Evolutionary conservation across 257 asterid species (phyloP), one percentile per base, ranked within the genome.

Genomic region (Petunia axillaris): DNA sequence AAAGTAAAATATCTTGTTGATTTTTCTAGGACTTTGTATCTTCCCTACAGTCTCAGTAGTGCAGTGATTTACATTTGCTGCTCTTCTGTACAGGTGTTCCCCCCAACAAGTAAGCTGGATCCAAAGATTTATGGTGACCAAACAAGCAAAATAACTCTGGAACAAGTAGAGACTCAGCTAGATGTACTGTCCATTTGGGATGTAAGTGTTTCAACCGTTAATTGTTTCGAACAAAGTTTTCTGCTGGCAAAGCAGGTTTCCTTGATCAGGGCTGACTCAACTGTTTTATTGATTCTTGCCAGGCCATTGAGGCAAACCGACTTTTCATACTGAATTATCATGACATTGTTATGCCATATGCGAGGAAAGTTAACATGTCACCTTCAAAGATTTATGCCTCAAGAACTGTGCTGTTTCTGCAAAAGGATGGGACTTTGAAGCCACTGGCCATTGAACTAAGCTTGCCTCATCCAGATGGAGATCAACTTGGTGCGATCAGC

Each of bases 401-500:
- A 38, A 52, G 84, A 67, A 81, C 85, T 13, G 15, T 77, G 14
- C 85, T 82, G 52, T 66, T 82, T 10, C 50, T 82, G 16, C 78
- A 82, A 50, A 55, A 77, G 3, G 81, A 82, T 13, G 81, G 85
- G 8, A 77, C 81, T 44, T 57, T 82, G 71, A 82, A 66, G 82
- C 85, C 85, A 37, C 38, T 82, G 10, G 85, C 81, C 2, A 82
- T 77, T 76, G 82, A 82, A 64, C 37, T 82, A 70, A 82, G 82
- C 77, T 82, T 77, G 57, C 85, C 85, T 8, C 81, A 82, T 77
- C 81, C 85, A 55, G 66, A 77, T 40, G 85, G 85, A 54, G 85
- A 82, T n/a, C 16, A 37, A 43, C 9, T 64, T 36, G 85, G 85
- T 2, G 41, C 79, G 43, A 40, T 64, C 2, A 82, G 81, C 41